Evolutionary conservation across 208 protist genomes (phyloP).

Genomic region (Crithidia thermophila): DNA sequence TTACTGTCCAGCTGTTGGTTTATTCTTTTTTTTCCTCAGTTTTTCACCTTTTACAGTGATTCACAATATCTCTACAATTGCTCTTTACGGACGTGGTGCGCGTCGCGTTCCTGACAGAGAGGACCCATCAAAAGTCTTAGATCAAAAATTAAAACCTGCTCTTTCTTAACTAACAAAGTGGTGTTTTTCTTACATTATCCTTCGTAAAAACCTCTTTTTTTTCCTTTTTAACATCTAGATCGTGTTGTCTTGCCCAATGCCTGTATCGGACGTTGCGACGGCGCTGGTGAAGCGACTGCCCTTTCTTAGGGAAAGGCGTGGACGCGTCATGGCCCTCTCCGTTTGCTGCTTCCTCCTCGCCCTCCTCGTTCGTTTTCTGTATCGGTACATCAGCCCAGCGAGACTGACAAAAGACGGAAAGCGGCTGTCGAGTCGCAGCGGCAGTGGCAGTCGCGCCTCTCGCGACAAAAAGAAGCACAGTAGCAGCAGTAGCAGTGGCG

Average conservation of each 20-base stretch:
- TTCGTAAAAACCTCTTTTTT: not conserved
- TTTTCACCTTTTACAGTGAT: no score
- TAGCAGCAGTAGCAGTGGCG: conserved; percentile 12
- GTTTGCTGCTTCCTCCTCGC: conserved; percentile 18
- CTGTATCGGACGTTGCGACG: not conserved
- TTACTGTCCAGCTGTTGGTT: no score
- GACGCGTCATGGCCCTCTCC: conserved; percentile 9
- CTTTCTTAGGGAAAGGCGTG: not conserved
- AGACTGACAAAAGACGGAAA: not conserved
- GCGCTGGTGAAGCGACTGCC: conserved; percentile 4
- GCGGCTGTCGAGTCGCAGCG: conserved; percentile 10
- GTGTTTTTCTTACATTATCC: no score
- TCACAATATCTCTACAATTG: no score
- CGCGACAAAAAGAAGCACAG: conserved; percentile 24
- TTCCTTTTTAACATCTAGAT: not conserved
- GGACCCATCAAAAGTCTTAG: no score
- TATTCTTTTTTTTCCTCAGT: no score
- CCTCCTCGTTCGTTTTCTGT: conserved; percentile 15
- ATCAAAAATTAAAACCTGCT: no score
- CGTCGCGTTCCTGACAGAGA: no score
- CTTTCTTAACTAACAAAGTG: no score
- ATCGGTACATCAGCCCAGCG: not conserved
- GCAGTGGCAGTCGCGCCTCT: conserved; percentile 9
- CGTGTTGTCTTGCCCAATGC: conserved; percentile 9
- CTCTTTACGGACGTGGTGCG: no score